Evolutionary conservation across 805 yeast species (phyloP), one percentile per base, ranked within the genome.

Genomic region (Candida quercuum): DNA sequence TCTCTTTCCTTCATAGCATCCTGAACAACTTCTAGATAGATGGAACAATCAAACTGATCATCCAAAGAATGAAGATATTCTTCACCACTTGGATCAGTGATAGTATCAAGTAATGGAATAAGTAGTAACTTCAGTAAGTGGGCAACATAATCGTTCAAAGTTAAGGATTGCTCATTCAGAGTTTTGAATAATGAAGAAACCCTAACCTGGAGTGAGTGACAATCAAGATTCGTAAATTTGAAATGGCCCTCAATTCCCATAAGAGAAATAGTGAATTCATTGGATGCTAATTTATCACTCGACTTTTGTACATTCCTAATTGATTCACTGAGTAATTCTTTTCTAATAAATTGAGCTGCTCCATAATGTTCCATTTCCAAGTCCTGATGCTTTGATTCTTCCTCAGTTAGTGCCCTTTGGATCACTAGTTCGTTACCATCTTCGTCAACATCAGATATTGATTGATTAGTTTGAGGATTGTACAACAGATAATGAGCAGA

Each of bases 31-130:
- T 74, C 76, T 40, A 85, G 62, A 39, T 76, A 70, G 0, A 74
- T 68, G 28, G 76, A 75, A 0, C 81, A 81, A 40, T 72, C 68
- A 40, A 83, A 94, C 57, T 91, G 98, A 33, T 74, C 80, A 29
- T 76, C 75, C 34, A 91, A 64, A 0, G 95, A 79, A 5, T 71
- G 72, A 11, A 76, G 79, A 57, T 89, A 93, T 51, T 88, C 97
- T 35, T 77, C 83, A 12, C 50, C 56, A 35, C 41, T 43, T n/a
- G 56, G 51, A 28, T 66, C 68, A 1, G 60, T 57, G 8, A 61
- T 63, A n/a, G 60, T 48, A 35, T 77, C 81, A 28, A 75, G 60
- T 6, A 84, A 64, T 0, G 77, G 77, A n/a, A 63, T 64, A 25
- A 63, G 52, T 33, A 85, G 59, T 12, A 76, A 55, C 3, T 46